A percentile compares a stretch with the other conserved stretches of the same genome.
phyloP scores from a whole-genome alignment of 75 land plant genomes.

The Adiantum capillusveneris region DNA sequence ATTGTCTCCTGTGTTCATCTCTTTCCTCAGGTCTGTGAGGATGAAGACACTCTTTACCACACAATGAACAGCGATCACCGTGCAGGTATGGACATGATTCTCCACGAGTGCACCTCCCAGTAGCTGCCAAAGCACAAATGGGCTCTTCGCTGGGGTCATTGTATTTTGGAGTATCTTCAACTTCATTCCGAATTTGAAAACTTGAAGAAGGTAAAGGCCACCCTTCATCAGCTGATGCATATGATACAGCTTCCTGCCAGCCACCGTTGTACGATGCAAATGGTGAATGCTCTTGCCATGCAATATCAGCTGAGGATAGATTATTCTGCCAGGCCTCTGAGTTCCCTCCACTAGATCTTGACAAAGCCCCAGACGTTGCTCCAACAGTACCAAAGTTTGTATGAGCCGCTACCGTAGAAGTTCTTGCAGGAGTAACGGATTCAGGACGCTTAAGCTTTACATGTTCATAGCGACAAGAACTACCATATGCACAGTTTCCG shows the following conservation, averaged over 20 bases:
- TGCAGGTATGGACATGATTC: conserved; percentile 68
- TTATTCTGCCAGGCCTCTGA: conserved; percentile 10
- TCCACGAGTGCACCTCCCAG: conserved; percentile 79
- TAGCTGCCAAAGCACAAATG: conserved; percentile 90
- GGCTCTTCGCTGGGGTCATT: conserved; percentile 41
- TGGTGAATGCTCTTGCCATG: background rate
- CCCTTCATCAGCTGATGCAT: too few relatives aligned
- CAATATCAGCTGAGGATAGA: conserved; percentile 8
- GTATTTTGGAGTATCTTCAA: background rate
- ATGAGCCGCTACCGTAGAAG: too few relatives aligned
- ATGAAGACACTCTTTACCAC: conserved; percentile 94
- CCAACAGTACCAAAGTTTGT: too few relatives aligned
- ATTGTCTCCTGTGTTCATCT: conserved; percentile 61
- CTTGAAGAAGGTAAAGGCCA: conserved; percentile 4
- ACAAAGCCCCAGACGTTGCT: too few relatives aligned
- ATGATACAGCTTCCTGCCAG: too few relatives aligned
- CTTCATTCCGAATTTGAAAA: background rate
- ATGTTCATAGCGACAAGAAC: conserved; percentile 89
- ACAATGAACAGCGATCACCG: conserved; percentile 71
- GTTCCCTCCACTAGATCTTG: too few relatives aligned
- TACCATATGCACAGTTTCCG: conserved; percentile 84
- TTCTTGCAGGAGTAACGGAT: background rate
- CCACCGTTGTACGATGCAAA: background rate
- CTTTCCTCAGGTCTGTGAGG: conserved; percentile 73
- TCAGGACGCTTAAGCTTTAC: conserved; percentile 44